phyloP scores from a whole-genome alignment of 768 basidiomycete genomes.

The Peribolospora kevripleyi region DNA sequence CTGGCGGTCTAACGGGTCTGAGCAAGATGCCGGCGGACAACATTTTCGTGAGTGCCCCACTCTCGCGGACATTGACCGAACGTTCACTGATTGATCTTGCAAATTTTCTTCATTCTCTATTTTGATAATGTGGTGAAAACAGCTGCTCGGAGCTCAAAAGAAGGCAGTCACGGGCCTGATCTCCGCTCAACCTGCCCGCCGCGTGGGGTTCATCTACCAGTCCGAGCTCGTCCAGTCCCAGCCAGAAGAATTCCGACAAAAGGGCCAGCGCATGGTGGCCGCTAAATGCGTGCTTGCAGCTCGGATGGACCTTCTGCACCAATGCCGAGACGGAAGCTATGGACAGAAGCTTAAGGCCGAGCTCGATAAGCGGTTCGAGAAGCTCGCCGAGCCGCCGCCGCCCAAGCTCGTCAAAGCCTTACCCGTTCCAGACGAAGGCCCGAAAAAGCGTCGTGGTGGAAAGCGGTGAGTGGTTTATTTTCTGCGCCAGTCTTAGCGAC shows the following conservation, averaged over 20 bases:
- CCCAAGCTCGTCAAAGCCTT: slow-evolving; percentile 79
- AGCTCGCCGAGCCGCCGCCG: slow-evolving; percentile 79
- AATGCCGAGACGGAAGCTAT: slow-evolving; percentile 58
- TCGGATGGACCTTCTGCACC: slow-evolving; percentile 76
- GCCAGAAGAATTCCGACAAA: slow-evolving; percentile 69
- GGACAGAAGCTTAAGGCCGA: slow-evolving; percentile 59
- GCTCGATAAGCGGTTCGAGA: slow-evolving; percentile 77
- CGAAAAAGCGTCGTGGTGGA: slow-evolving; percentile 69
- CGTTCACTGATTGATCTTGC: neutral
- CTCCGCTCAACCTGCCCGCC: slow-evolving; percentile 42
- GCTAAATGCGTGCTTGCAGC: slow-evolving; percentile 77
- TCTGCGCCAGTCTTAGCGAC: neutral
- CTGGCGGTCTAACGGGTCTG: slow-evolving; percentile 70
- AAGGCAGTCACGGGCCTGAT: slow-evolving; percentile 81
- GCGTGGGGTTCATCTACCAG: slow-evolving; percentile 93
- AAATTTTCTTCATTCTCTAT: neutral
- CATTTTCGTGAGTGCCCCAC: slow-evolving; percentile 43
- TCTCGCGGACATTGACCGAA: no score
- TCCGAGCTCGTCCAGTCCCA: slow-evolving; percentile 65
- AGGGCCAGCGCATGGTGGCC: slow-evolving; percentile 76
- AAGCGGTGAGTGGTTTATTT: slow-evolving; percentile 39
- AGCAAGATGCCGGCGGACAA: slow-evolving; percentile 91
- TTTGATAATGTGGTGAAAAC: neutral
- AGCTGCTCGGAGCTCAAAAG: slow-evolving; percentile 83
- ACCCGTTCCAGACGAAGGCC: slow-evolving; percentile 81